phyloP scores from a whole-genome alignment of 2,329 filamentous ascomycete genomes.

The Trichoderma polysporum region DNA sequence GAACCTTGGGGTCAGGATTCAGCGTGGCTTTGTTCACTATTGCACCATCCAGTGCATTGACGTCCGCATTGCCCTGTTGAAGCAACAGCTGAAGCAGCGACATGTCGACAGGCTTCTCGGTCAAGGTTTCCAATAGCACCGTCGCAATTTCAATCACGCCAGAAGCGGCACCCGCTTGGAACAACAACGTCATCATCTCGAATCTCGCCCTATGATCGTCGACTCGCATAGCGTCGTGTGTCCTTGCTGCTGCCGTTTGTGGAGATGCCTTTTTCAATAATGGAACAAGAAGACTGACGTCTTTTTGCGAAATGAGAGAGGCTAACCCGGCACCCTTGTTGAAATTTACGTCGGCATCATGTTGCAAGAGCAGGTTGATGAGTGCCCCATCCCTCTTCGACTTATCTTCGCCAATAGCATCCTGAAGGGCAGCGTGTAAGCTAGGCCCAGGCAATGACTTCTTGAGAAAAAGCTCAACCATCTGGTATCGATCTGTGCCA shows the following conservation, averaged over 20 bases:
- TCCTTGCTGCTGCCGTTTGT: conserved; percentile 47
- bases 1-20: conserved; percentile 47
- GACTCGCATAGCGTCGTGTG: conserved; percentile 49
- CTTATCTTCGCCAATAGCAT: conserved; percentile 50
- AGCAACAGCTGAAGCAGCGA: conserved; percentile 50
- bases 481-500: conserved; percentile 44
- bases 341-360: conserved; percentile 56
- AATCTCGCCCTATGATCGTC: conserved; percentile 43
- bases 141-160: conserved; percentile 44
- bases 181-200: conserved; percentile 48
- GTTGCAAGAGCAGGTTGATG: conserved; percentile 51
- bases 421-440: conserved; percentile 51
- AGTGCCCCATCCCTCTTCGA: conserved; percentile 50
- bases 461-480: conserved; percentile 51
- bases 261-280: conserved; percentile 49
- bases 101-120: conserved; percentile 49
- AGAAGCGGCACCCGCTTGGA: conserved; percentile 46
- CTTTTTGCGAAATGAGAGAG: conserved; percentile 48
- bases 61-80: conserved; percentile 51
- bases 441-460: conserved; percentile 47
- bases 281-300: conserved; percentile 45
- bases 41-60: conserved; percentile 49
- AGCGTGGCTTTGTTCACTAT: conserved; percentile 43
- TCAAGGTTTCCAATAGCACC: conserved; percentile 44
- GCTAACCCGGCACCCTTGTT: conserved; percentile 51